phyloP scores from a whole-genome alignment of 768 basidiomycete species.

The Mycena sanguinolenta region DNA sequence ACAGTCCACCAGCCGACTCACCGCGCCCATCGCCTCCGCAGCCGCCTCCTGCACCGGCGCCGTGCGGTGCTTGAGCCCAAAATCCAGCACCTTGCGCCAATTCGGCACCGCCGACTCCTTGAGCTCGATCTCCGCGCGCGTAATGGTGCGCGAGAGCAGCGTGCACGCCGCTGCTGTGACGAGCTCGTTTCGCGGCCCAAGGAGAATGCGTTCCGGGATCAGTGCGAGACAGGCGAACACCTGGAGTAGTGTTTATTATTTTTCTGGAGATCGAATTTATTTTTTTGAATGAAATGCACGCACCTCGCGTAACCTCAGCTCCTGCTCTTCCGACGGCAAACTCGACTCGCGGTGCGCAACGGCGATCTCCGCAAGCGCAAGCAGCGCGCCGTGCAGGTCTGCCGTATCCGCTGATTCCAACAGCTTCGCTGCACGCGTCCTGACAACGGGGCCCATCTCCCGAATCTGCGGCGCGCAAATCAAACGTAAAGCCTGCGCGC shows the following conservation, averaged over 20 bases:
- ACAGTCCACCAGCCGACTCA: constrained; percentile 80
- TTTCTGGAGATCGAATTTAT: constrained; percentile 10
- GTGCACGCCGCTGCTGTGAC: constrained; percentile 80
- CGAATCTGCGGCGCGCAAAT: constrained; percentile 75
- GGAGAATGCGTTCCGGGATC: constrained; percentile 71
- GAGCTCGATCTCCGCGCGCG: constrained; percentile 64
- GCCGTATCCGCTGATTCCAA: constrained; percentile 73
- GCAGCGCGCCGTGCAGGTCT: constrained; percentile 87
- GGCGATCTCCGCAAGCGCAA: constrained; percentile 81
- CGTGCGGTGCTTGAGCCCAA: constrained; percentile 77
- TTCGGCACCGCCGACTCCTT: constrained; percentile 60
- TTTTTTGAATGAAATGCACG: background rate
- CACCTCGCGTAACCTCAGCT: constrained; percentile 63
- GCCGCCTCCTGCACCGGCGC: constrained; percentile 81
- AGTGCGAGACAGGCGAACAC: constrained; percentile 71
- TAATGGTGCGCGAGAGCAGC: constrained; percentile 75
- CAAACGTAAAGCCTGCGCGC: constrained; percentile 78
- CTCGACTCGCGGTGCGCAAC: constrained; percentile 61
- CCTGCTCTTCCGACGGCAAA: constrained; percentile 47
- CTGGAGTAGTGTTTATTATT: constrained; percentile 55
- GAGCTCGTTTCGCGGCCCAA: constrained; percentile 77
- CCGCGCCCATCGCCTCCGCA: constrained; percentile 74
- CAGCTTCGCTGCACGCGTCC: constrained; percentile 61
- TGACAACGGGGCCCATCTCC: constrained; percentile 63
- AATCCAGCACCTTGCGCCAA: constrained; percentile 81